Conservation (phyloP, 139 green algal species). For the Ettlia oleoabundans region DNA sequence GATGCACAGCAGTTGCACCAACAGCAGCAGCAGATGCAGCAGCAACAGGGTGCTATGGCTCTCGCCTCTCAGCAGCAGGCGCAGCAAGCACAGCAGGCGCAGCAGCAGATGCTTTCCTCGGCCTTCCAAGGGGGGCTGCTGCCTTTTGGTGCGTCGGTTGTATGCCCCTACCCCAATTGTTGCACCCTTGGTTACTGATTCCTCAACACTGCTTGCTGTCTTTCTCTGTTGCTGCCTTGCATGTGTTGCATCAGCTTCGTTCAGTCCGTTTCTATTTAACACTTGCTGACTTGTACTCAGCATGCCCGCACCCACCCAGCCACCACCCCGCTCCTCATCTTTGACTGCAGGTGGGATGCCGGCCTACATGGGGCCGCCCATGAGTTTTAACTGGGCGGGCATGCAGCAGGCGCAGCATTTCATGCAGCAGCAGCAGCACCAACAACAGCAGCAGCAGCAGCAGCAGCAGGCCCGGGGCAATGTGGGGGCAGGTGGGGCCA, state of each 20-base stretch:
- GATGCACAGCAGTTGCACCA: not conserved
- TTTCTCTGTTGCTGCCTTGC: not conserved
- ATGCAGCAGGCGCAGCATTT: not conserved
- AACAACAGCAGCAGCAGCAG: not conserved
- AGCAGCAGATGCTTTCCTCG: not conserved
- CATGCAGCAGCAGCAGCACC: slow-evolving; percentile 8
- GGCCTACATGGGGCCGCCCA: not conserved
- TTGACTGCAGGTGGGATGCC: not conserved
- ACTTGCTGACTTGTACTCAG: not conserved
- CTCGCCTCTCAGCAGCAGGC: not conserved
- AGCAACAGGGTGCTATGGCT: not conserved
- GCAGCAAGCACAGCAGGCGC: no score
- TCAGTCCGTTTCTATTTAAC: not conserved
- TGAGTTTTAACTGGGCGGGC: slow-evolving; percentile 18
- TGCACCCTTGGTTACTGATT: not conserved
- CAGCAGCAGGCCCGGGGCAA: slow-evolving; percentile 11
- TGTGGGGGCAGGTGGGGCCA: not conserved
- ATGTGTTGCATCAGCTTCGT: no score
- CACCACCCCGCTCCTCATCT: no score
- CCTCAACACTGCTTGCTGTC: not conserved
- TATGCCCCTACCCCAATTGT: not conserved
- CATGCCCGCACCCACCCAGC: no score
- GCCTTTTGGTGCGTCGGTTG: not conserved
- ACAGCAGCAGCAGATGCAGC: slow-evolving; percentile 1
- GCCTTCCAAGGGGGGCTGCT: slow-evolving; percentile 5